These are phyloP conservation scores for Camellia sinensis DNA, from an alignment of 148 eudicot genomes.

Conservation along the genomic window DNA sequence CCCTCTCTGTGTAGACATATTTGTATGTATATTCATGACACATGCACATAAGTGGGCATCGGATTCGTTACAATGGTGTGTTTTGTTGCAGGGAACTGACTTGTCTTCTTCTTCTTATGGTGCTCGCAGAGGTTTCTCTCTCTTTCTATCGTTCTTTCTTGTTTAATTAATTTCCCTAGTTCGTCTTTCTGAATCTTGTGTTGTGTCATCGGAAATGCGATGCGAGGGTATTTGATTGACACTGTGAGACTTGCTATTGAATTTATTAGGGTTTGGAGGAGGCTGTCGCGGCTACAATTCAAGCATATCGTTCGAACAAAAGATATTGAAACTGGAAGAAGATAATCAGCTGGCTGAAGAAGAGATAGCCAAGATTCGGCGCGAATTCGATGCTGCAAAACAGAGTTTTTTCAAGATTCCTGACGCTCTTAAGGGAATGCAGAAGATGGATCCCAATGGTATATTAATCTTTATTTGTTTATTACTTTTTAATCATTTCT, in stretches of 20 bases:
- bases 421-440: constrained; percentile 68
- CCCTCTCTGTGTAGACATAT: background rate
- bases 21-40: background rate
- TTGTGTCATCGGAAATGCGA: background rate
- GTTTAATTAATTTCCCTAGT: background rate
- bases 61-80: background rate
- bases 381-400: constrained; percentile 59
- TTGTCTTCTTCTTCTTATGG: constrained; percentile 2
- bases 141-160: background rate
- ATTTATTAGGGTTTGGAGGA: constrained; percentile 36
- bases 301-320: constrained; percentile 30
- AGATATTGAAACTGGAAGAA: constrained; percentile 39
- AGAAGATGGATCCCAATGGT: constrained; percentile 85
- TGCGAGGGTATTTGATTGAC: background rate
- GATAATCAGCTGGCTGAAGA: constrained; percentile 29
- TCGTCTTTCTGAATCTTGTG: background rate
- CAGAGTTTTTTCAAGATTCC: constrained; percentile 62
- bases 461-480: constrained; percentile 5
- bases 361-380: constrained; percentile 56
- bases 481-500: background rate
- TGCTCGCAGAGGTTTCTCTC: constrained; percentile 14
- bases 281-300: constrained; percentile 31
- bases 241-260: background rate
- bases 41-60: background rate
- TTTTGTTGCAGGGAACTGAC: constrained; percentile 20